phyloP scores from a whole-genome alignment of 257 asterid species.

The Primulina huaijiensis region DNA sequence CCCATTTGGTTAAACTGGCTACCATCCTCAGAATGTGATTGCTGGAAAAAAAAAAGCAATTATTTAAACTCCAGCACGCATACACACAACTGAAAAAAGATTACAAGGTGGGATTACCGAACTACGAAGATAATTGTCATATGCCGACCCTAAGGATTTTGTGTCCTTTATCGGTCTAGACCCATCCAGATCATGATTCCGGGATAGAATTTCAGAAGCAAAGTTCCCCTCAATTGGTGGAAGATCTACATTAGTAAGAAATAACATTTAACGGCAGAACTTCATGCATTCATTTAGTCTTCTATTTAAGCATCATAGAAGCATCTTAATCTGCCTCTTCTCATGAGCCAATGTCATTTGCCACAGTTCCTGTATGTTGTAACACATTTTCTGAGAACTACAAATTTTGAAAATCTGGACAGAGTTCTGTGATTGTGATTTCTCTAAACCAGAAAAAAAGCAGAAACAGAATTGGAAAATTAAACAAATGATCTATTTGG shows the following conservation, averaged over 20 bases:
- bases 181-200: slow-evolving; percentile 13
- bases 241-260: slow-evolving; percentile 26
- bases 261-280: neutral
- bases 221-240: slow-evolving; percentile 28
- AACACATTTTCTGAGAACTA: too few relatives aligned
- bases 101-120: slow-evolving; percentile 34
- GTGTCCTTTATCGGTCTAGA: slow-evolving; percentile 38
- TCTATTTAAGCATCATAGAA: neutral
- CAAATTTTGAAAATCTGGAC: neutral
- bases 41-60: slow-evolving; percentile 28
- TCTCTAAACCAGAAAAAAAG: neutral
- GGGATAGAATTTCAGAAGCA: slow-evolving; percentile 31
- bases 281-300: neutral
- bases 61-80: neutral
- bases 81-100: slow-evolving; percentile 15
- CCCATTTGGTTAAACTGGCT: slow-evolving; percentile 33
- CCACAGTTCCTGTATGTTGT: neutral
- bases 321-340: neutral
- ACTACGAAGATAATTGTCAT: slow-evolving; percentile 53
- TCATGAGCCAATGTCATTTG: neutral
- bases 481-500: neutral
- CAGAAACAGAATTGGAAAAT: neutral
- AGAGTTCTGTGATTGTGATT: neutral
- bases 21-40: slow-evolving; percentile 40
- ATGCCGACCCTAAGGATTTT: slow-evolving; percentile 45